Evolutionary conservation across 768 basidiomycete species (phyloP).

Genomic region (Ramaria sp.): DNA sequence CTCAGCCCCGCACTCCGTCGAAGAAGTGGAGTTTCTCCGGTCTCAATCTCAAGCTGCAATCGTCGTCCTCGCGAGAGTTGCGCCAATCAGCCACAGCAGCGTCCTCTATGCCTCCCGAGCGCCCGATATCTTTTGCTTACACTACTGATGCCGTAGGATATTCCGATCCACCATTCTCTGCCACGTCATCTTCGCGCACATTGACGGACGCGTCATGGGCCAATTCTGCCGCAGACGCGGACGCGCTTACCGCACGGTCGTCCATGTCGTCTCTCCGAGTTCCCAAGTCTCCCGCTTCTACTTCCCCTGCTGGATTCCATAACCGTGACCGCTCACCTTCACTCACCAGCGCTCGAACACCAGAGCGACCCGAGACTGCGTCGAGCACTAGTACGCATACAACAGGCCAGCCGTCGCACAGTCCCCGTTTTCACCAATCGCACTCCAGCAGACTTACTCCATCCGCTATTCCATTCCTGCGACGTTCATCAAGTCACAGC

Average conservation of each 20-base stretch:
- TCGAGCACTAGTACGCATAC: conserved; percentile 67
- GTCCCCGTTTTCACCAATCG: conserved; percentile 28
- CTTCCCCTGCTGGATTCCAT: conserved; percentile 4
- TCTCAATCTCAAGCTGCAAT: conserved; percentile 54
- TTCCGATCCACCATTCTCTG: not conserved
- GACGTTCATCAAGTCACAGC: conserved; percentile 77
- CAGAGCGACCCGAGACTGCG: conserved; percentile 63
- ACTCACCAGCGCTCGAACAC: conserved; percentile 25
- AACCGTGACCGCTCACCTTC: conserved; percentile 28
- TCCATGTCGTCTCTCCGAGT: conserved; percentile 7
- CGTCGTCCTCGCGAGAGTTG: conserved; percentile 7
- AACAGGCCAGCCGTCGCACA: conserved; percentile 50
- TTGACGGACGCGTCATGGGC: not conserved
- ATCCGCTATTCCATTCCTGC: conserved; percentile 90
- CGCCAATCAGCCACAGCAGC: not conserved
- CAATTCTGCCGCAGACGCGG: not conserved
- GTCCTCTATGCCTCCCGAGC: not conserved
- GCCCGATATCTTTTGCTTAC: conserved; percentile 7
- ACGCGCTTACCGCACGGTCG: conserved; percentile 1
- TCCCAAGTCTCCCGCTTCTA: conserved; percentile 2
- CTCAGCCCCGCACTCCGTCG: conserved; percentile 67
- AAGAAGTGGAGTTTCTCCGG: conserved; percentile 96
- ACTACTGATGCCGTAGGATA: conserved; percentile 1
- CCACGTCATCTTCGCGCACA: not conserved
- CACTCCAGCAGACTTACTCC: conserved; percentile 57